Percentiles rank a stretch among this genome's conserved stretches.
Conservation (phyloP, 345 rosid species). For the Hibiscus mutabilis region DNA sequence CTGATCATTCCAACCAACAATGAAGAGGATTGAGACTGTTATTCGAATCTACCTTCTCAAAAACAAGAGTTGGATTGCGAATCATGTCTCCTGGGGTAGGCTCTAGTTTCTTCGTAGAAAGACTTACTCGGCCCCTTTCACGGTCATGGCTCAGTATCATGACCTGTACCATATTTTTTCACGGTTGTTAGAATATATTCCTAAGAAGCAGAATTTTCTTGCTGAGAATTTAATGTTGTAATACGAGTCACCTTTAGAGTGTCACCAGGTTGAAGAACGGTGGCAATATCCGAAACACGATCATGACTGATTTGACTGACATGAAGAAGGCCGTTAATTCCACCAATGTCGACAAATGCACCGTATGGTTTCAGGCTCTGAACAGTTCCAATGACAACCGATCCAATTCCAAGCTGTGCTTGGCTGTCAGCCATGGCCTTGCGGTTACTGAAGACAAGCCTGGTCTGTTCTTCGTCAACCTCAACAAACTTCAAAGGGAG, state of each 20-base stretch:
- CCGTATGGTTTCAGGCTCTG: background rate
- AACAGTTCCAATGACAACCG: background rate
- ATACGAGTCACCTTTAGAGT: slow-evolving; percentile 52
- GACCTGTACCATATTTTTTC: background rate
- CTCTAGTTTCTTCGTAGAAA: slow-evolving; percentile 91
- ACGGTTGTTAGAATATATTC: background rate
- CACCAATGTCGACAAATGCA: slow-evolving; percentile 69
- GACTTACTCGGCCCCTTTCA: slow-evolving; percentile 94
- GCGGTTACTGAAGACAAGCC: slow-evolving; percentile 90
- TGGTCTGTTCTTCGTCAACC: slow-evolving; percentile 87
- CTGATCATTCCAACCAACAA: background rate
- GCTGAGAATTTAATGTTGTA: background rate
- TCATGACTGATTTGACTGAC: slow-evolving; percentile 98
- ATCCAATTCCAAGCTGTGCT: slow-evolving; percentile 32
- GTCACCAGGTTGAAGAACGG: slow-evolving; percentile 98
- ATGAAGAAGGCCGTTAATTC: slow-evolving; percentile 95
- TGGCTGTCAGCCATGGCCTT: slow-evolving; percentile 99
- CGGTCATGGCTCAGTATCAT: slow-evolving; percentile 98
- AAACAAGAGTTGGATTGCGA: slow-evolving; percentile 93
- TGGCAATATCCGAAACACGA: slow-evolving; percentile 86
- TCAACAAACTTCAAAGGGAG: slow-evolving; percentile 89
- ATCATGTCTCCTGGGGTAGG: slow-evolving; percentile 99
- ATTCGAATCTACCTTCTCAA: slow-evolving; percentile 66
- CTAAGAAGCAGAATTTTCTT: background rate
- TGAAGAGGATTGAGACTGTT: background rate